Percentiles rank a stretch among this genome's conserved stretches.
phyloP scores from a whole-genome alignment of 306 rosid genomes.

The Lathyrus tuberosus region DNA sequence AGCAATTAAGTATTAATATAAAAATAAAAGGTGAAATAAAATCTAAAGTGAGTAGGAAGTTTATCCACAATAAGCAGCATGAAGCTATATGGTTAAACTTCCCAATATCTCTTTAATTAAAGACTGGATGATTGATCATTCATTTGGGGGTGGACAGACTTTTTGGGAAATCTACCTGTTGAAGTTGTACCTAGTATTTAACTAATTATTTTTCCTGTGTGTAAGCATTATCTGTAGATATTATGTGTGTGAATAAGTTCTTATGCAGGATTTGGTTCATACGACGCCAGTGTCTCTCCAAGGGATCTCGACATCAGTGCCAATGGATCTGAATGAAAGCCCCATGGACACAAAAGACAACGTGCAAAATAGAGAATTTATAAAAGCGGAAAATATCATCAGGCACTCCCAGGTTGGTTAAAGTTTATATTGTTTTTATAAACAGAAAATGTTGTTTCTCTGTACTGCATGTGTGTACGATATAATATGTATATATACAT shows the following conservation, averaged over 20 bases:
- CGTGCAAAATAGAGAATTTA: slow-evolving; percentile 51
- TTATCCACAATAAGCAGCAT: background rate
- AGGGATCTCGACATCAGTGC: slow-evolving; percentile 55
- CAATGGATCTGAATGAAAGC: slow-evolving; percentile 54
- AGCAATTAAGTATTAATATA: background rate
- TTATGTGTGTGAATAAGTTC: slow-evolving; percentile 23
- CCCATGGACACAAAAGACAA: slow-evolving; percentile 35
- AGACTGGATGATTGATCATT: slow-evolving; percentile 1
- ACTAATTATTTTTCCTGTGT: background rate
- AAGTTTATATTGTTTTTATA: slow-evolving; percentile 9
- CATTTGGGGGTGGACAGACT: slow-evolving; percentile 8
- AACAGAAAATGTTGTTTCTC: slow-evolving; percentile 19
- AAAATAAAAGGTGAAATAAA: background rate
- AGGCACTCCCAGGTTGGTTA: slow-evolving; percentile 57
- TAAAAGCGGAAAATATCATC: slow-evolving; percentile 58
- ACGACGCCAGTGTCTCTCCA: slow-evolving; percentile 44
- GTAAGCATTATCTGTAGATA: slow-evolving; percentile 27
- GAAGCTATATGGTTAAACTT: slow-evolving; percentile 6
- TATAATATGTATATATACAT: background rate
- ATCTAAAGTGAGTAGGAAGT: background rate
- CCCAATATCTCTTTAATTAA: background rate
- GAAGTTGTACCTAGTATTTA: slow-evolving; percentile 9
- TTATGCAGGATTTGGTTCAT: slow-evolving; percentile 48
- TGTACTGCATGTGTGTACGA: background rate
- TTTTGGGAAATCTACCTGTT: slow-evolving; percentile 18